Conservation (phyloP, 2,329 filamentous ascomycete species). For the Colletotrichum sp. region DNA sequence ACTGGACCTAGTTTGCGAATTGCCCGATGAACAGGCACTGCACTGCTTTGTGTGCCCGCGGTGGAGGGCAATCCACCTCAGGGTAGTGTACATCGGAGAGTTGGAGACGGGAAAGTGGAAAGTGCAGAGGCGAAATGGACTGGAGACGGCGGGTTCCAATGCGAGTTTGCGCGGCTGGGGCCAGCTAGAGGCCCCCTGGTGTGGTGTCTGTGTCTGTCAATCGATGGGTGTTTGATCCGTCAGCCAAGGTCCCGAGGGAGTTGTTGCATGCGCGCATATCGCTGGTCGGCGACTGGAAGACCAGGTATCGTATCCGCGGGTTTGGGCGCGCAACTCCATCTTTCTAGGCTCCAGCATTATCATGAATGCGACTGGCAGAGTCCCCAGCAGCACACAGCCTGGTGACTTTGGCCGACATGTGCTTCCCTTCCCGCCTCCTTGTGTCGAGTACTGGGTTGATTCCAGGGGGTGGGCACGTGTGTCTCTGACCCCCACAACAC, state of each 20-base stretch:
- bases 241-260: neutral
- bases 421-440: neutral
- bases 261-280: neutral
- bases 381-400: neutral
- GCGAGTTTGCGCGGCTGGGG: neutral
- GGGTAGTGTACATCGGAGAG: neutral
- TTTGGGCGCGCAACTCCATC: conserved; percentile 8
- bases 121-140: neutral
- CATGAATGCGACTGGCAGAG: conserved; percentile 1
- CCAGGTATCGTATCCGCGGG: neutral
- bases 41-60: neutral
- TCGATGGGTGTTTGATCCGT: neutral
- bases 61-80: neutral
- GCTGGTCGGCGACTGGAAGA: neutral
- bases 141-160: neutral
- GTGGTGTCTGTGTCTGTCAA: neutral
- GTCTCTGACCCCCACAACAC: neutral
- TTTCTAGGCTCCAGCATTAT: conserved; percentile 19
- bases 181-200: neutral
- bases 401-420: neutral
- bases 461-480: neutral
- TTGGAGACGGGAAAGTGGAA: neutral
- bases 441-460: neutral
- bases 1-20: neutral
- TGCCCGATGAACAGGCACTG: neutral